A percentile compares a stretch with the other conserved stretches of the same genome.
Conservation (phyloP, 495 filamentous ascomycete genomes). For the Lasiosphaeria ovina region DNA sequence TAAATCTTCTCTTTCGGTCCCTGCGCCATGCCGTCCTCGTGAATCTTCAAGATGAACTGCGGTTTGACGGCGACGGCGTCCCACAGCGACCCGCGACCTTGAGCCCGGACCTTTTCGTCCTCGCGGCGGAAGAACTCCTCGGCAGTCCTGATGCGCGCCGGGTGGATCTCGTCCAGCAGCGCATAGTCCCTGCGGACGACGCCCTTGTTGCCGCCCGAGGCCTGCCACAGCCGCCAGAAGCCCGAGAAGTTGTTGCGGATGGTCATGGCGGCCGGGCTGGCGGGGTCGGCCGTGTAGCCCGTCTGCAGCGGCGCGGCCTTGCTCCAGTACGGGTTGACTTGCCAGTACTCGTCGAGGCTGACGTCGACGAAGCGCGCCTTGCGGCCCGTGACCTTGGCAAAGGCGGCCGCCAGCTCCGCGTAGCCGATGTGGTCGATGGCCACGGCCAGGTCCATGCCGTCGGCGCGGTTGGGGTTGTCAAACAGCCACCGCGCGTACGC, state of each 20-base stretch:
- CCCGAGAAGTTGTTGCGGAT: conserved; percentile 53
- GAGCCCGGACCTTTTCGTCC: conserved; percentile 31
- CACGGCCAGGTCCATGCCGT: conserved; percentile 52
- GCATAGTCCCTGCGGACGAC: conserved; percentile 48
- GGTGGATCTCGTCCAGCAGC: conserved; percentile 53
- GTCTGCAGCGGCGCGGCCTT: conserved; percentile 21
- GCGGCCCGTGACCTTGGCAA: conserved; percentile 52
- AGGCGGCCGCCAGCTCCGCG: conserved; percentile 48
- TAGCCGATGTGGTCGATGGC: conserved; percentile 48
- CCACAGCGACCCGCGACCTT: conserved; percentile 31
- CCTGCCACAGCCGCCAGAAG: conserved; percentile 50
- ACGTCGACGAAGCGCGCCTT: conserved; percentile 44
- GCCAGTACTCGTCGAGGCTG: conserved; percentile 45
- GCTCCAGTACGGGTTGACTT: conserved; percentile 15
- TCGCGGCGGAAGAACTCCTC: conserved; percentile 50
- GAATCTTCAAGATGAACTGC: conserved; percentile 31
- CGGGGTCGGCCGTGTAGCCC: conserved; percentile 41
- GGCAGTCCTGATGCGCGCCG: conserved; percentile 46
- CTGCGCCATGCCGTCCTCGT: conserved; percentile 20
- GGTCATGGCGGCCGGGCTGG: conserved; percentile 45
- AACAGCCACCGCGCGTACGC: conserved; percentile 57
- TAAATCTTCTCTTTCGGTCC: not conserved
- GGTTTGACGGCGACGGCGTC: conserved; percentile 23
- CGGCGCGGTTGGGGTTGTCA: conserved; percentile 46
- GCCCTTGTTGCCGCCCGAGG: conserved; percentile 39